Base-by-base conservation (phyloP, 768 basidiomycete genomes). In the Auricularia cornea region DNA sequence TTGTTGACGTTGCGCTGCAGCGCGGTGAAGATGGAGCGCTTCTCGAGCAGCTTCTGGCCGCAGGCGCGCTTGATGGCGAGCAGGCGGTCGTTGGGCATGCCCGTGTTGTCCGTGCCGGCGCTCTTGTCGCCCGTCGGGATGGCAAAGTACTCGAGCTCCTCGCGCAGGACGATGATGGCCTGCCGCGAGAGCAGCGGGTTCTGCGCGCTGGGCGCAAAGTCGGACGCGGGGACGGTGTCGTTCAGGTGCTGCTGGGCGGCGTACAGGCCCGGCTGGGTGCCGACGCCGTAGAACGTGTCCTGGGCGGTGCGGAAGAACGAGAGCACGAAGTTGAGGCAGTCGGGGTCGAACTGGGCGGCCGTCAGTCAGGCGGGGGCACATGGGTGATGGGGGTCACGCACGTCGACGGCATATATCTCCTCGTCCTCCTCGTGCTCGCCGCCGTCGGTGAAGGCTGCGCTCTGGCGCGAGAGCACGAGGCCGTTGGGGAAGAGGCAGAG, bases 1-100 rank as follows among this genome's bases (percentile, higher is more conserved):
- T 96, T 96, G 77, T 96, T 96, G 66, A 98, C 96, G 75, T 99
- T 99, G 70, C 97, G 83, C 80, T 99, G 96, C 62, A 99, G 80
- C 44, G 97, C 97, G 2, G 96, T 96, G 74, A 99, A 99, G 70
- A 99, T 97, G 74, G 88, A 92, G 71, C 83, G 83, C 75, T 92
- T 90, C 63, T 90, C 89, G 74, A 96, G 88, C 66, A 99, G 81
- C 70, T 88, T 90, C 66, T 86, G 83, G 26, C 97, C 97, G 67
- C 92, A 95, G 68, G 85, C 81, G 68, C 87, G 81, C 76, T 98
- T 98, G 60, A 97, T 77, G 59, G 88, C 85, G 60, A 92, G 77
- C 70, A 98, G 78, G 60, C 81, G 77, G 41, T 84, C 82, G 75
- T 93, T 94, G 44, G 93, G 90, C 66, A 86, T 83, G 11, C 94